These are phyloP conservation scores for Trichoderma endophyticum DNA, from an alignment of 2,329 filamentous ascomycete species.

Conservation along the genomic window DNA sequence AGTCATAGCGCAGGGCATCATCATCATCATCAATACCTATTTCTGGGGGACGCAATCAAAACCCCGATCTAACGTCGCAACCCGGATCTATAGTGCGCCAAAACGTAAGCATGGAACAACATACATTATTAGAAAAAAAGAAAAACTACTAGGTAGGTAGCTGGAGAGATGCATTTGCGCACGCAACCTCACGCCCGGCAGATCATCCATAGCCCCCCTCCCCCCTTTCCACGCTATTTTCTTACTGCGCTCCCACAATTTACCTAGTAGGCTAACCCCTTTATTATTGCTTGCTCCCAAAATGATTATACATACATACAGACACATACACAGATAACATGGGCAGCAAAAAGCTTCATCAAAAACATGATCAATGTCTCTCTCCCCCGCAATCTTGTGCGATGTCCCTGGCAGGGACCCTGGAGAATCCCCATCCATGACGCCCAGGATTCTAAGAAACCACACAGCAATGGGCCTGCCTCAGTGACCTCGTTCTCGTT, in stretches of 20 bases:
- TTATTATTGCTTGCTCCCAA: background rate
- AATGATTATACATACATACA: background rate
- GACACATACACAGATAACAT: background rate
- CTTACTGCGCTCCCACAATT: background rate
- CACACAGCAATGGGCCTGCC: background rate
- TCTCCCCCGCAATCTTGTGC: background rate
- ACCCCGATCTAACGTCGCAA: background rate
- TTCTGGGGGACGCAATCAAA: too few relatives aligned
- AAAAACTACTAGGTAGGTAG: background rate
- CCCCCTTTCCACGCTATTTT: slow-evolving; percentile 9
- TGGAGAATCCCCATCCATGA: background rate
- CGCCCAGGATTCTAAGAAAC: background rate
- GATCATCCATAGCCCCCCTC: background rate
- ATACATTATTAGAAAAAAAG: background rate
- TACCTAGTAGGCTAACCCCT: background rate
- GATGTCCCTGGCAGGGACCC: background rate
- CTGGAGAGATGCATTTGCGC: background rate
- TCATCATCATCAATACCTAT: too few relatives aligned
- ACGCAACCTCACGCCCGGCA: background rate
- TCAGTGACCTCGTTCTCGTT: background rate
- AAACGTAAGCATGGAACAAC: background rate
- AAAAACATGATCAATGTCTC: background rate
- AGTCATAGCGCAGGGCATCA: too few relatives aligned
- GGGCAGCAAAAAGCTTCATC: background rate
- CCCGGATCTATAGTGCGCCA: background rate